Evolutionary conservation across 139 green algal genomes (phyloP), one percentile per base, ranked within the genome.

Genomic region (Chlorella sp.): DNA sequence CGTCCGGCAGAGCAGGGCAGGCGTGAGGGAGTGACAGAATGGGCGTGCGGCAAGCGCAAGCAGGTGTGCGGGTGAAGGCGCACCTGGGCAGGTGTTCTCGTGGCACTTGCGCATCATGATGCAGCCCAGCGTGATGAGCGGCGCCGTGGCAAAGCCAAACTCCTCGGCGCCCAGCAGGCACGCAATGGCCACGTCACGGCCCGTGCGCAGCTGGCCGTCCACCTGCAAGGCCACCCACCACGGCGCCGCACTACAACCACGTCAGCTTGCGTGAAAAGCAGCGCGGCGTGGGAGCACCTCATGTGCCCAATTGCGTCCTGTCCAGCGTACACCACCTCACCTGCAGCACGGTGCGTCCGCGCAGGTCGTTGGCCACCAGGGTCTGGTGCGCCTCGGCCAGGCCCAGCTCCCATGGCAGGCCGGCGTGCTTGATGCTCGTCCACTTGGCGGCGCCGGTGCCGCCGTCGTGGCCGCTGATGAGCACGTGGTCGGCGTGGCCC

Each of bases 61-160:
- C 23, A 29, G n/a, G n/a, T n/a, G n/a, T n/a, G n/a, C n/a, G n/a
- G n/a, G n/a, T n/a, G n/a, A 31, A 29, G 6, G 59, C 59, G 26
- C 59, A 64, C 23, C 59, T 64, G 74, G 94, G 86, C 94, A 98
- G 3, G 90, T 96, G 87, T 98, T 98, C 72, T 91, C 97, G 85
- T 98, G 94, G 85, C 94, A 98, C 88, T 98, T 98, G 76, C 94
- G 84, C 94, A 98, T 98, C 93, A 97, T 97, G 88, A 97, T 95
- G 85, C 92, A 97, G 49, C 92, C 93, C 75, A 98, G 80, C 3
- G 91, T 91, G 81, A 98, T 98, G n/a, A 98, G 89, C 31, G 94
- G 94, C 4, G 92, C 93, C 29, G 94, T 98, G 72, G 89, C 85
- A 82, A 98, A 98, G 30, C 94, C 94, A 88, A 91, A 98, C 89